A percentile compares a stretch with the other conserved stretches of the same genome.
These are phyloP conservation scores for Exophiala phaeomuriformis DNA, from an alignment of 2,329 filamentous ascomycete genomes.

Conservation along the genomic window DNA sequence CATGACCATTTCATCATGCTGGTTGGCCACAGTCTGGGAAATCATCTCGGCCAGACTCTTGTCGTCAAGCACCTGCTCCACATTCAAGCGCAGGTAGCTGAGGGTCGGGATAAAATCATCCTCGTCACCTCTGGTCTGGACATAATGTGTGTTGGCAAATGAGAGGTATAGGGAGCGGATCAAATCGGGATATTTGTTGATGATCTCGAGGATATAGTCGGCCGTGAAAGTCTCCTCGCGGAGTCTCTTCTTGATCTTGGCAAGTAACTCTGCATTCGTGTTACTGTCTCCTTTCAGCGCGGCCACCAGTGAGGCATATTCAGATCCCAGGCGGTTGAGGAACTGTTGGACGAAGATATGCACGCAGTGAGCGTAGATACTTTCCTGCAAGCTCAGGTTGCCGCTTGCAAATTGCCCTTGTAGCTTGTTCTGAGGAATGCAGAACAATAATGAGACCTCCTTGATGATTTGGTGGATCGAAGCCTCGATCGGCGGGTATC, in stretches of 20 bases:
- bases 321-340: conserved; percentile 84
- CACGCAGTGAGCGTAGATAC: conserved; percentile 92
- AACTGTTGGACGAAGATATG: conserved; percentile 99
- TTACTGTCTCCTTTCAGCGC: conserved; percentile 75
- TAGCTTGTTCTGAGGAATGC: conserved; percentile 94
- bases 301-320: conserved; percentile 80
- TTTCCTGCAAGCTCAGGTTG: conserved; percentile 85
- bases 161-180: conserved; percentile 83
- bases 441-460: conserved; percentile 94
- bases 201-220: conserved; percentile 97
- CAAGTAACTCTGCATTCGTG: conserved; percentile 75
- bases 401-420: conserved; percentile 81
- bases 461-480: conserved; percentile 99
- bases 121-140: conserved; percentile 56
- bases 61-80: conserved; percentile 70
- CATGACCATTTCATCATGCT: conserved; percentile 98
- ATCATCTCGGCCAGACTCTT: conserved; percentile 67
- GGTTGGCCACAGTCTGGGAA: conserved; percentile 71
- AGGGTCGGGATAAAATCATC: conserved; percentile 65
- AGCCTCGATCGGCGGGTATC: conserved; percentile 75
- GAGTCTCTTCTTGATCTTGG: conserved; percentile 90
- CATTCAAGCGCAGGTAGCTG: conserved; percentile 58
- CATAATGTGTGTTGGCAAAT: conserved; percentile 81
- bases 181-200: conserved; percentile 78
- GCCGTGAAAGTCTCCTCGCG: conserved; percentile 96